Base-by-base conservation (phyloP, 2,329 filamentous ascomycete species). In the Paracorniculantispora psalliotae region DNA sequence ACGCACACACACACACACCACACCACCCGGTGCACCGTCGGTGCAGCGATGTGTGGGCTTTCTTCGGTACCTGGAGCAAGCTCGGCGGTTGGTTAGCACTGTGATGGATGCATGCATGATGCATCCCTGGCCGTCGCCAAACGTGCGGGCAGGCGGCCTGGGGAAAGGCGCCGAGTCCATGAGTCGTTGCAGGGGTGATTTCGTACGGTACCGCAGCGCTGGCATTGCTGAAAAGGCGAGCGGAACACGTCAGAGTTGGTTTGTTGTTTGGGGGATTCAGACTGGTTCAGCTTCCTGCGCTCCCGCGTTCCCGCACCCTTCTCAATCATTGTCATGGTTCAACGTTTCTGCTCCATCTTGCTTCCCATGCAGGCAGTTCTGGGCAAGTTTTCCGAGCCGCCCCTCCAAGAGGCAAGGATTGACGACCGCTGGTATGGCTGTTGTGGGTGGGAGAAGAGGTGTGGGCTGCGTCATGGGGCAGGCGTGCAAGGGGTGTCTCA, bases 401-500 rank as follows among this genome's bases (percentile, higher is more conserved):
- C 47, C 47, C 56, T 51, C 25, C 47, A 47, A 35, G 23, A 17
- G 28, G 19, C 48, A 59, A 59, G 56, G 41, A 52, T 52, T 51
- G 63, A 41, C 61, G 59, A 62, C 63, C 63, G 19, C 25, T 44
- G 52, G 56, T n/a, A 51, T 52, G 17, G 57, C 59, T 59, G 37
- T 28, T 47, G 64, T 70, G 68, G 68, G 69, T 69, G 39, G 43
- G 61, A 60, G 17, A 39, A 30, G 48, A 59, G 30, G 50, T 49
- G 63, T 60, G 59, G 62, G 62, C 64, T 66, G 64, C 65, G 64
- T 67, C 65, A 67, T 66, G 66, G 67, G 65, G 61, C 63, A 64
- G 54, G 63, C 25, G 39, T 30, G 41, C 63, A 67, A 71, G 65
- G 71, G 69, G 68, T 69, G 68, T 69, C 65, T 71, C 68, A 69